Evolutionary conservation across 345 rosid species (phyloP).

Genomic region (Melaleuca alternifolia): DNA sequence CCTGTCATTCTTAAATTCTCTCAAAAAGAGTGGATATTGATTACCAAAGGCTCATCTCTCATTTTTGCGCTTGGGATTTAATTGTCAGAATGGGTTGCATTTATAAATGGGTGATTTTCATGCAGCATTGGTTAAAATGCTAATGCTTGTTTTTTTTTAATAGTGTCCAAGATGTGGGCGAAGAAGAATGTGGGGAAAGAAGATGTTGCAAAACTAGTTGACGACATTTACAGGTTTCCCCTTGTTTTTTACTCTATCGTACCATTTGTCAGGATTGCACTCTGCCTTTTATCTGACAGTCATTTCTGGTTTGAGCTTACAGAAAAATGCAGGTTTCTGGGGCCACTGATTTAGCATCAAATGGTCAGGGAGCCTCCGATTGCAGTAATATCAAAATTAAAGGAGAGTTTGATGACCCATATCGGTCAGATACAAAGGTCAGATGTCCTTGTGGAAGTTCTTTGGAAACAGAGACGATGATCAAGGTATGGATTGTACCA

Average conservation of each 20-base stretch:
- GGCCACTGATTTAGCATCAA: constrained; percentile 80
- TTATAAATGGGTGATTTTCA: not conserved
- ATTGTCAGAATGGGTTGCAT: not conserved
- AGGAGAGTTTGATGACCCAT: constrained; percentile 52
- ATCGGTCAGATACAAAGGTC: constrained; percentile 49
- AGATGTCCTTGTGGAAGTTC: constrained; percentile 91
- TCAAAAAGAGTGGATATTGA: not conserved
- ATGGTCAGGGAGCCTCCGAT: constrained; percentile 57
- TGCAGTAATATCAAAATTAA: constrained; percentile 52
- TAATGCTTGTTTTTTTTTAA: not conserved
- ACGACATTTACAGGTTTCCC: constrained; percentile 74
- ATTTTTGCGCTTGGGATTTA: not conserved
- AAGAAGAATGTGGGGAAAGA: constrained; percentile 78
- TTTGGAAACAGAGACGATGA: constrained; percentile 60
- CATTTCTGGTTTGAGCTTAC: constrained; percentile 2
- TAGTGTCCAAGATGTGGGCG: constrained; percentile 65
- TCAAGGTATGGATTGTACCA: constrained; percentile 34
- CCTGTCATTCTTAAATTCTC: not conserved
- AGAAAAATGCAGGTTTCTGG: constrained; percentile 94
- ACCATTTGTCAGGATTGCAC: not conserved
- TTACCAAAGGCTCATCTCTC: not conserved
- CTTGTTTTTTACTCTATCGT: not conserved
- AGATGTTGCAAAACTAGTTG: constrained; percentile 79
- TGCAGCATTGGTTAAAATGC: not conserved
- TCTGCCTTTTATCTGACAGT: not conserved